These are phyloP conservation scores for Asterella californica DNA, from an alignment of 225 moss, liverwort and hornwort species.

Conservation along the genomic window DNA sequence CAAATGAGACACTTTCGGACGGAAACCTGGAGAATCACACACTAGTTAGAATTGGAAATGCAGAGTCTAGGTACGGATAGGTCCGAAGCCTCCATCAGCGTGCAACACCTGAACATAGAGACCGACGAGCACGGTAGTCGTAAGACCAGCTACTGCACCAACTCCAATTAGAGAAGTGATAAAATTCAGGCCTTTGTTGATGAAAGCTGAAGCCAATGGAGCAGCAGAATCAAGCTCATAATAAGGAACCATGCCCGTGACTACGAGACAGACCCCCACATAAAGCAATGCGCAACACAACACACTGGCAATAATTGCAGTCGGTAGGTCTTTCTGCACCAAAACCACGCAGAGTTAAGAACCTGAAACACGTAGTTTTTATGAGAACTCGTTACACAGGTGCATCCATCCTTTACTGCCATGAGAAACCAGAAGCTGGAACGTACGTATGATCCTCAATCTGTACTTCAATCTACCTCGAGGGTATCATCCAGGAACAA, in stretches of 20 bases:
- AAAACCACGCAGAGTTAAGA: slow-evolving; percentile 17
- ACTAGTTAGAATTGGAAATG: neutral
- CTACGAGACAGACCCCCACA: slow-evolving; percentile 78
- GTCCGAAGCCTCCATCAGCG: neutral
- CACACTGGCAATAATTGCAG: slow-evolving; percentile 84
- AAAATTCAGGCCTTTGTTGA: slow-evolving; percentile 58
- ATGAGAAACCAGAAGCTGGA: neutral
- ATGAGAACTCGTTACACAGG: neutral
- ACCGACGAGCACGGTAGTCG: slow-evolving; percentile 88
- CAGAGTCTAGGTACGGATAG: neutral
- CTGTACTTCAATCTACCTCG: neutral
- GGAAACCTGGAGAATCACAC: neutral
- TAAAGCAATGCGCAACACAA: slow-evolving; percentile 81
- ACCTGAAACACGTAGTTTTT: neutral
- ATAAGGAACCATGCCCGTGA: slow-evolving; percentile 97
- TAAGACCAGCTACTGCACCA: slow-evolving; percentile 93
- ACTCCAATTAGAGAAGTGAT: slow-evolving; percentile 63
- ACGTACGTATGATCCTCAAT: neutral
- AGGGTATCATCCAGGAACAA: no score
- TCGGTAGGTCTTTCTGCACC: slow-evolving; percentile 85
- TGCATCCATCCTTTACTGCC: neutral
- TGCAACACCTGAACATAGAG: slow-evolving; percentile 84
- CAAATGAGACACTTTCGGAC: neutral
- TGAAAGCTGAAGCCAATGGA: slow-evolving; percentile 80
- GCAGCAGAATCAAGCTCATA: slow-evolving; percentile 75